Evolutionary conservation across 2,329 filamentous ascomycete species (phyloP).

Genomic region (Aspergillus sp.): DNA sequence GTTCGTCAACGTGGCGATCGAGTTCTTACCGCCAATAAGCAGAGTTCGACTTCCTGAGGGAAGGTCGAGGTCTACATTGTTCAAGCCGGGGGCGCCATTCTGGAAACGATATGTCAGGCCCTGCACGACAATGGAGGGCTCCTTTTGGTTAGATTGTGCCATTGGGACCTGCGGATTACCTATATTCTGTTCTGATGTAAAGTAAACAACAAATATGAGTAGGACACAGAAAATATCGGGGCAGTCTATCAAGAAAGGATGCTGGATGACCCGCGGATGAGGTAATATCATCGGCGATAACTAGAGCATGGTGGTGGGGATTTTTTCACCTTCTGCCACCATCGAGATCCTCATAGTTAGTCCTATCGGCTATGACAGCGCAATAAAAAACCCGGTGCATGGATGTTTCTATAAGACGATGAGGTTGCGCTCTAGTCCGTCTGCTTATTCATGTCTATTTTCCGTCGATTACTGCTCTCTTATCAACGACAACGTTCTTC

Average conservation of each 20-base stretch:
- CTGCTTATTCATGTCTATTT: slow-evolving; percentile 19
- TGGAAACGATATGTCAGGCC: slow-evolving; percentile 83
- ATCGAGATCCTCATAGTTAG: background rate
- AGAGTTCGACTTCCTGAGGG: slow-evolving; percentile 79
- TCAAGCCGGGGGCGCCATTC: slow-evolving; percentile 71
- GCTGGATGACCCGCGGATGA: slow-evolving; percentile 6
- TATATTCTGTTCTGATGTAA: background rate
- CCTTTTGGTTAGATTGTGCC: background rate
- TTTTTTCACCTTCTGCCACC: background rate
- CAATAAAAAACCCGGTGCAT: background rate
- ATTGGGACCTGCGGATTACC: background rate
- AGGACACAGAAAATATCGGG: background rate
- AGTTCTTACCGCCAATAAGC: slow-evolving; percentile 65
- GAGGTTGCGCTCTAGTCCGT: slow-evolving; percentile 5
- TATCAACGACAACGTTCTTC: slow-evolving; percentile 7
- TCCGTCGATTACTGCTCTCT: slow-evolving; percentile 15
- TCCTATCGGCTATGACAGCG: background rate
- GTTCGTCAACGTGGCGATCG: background rate
- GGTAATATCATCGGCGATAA: slow-evolving; percentile 6
- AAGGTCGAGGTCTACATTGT: slow-evolving; percentile 64
- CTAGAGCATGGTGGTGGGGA: background rate
- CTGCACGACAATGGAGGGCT: slow-evolving; percentile 59
- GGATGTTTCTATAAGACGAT: slow-evolving; percentile 1
- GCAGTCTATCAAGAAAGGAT: background rate
- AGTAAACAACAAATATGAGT: background rate